Conservation (phyloP, 2,329 filamentous ascomycete species). For the Mycosphaerella sp. region DNA sequence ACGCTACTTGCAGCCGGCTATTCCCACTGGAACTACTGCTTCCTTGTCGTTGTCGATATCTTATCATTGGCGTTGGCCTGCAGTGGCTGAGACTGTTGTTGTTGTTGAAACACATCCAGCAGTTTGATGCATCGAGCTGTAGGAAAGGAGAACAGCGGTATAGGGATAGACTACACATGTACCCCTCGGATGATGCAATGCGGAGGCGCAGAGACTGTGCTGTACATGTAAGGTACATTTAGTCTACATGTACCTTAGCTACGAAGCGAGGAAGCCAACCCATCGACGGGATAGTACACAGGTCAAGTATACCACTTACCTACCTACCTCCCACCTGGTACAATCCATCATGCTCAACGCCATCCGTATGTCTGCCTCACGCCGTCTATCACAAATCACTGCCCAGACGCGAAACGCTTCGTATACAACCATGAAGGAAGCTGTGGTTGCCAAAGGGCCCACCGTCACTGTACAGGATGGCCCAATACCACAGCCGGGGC, state of each 20-base stretch:
- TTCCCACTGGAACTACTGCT: not conserved
- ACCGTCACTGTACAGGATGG: slow-evolving; percentile 37
- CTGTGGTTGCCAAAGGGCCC: slow-evolving; percentile 33
- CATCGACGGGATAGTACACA: not conserved
- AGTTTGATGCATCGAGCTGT: not conserved
- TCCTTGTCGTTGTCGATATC: not conserved
- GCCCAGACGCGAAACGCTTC: slow-evolving; percentile 18
- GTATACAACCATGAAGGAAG: slow-evolving; percentile 34
- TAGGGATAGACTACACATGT: not conserved
- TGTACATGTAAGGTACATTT: no score
- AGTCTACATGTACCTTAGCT: no score
- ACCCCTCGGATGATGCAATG: slow-evolving; percentile 1
- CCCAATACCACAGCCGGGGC: slow-evolving; percentile 38
- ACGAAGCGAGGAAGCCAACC: not conserved
- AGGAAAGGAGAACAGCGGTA: not conserved
- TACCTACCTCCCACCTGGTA: not conserved
- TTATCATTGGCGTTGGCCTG: not conserved
- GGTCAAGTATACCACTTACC: not conserved
- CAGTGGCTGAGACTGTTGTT: not conserved
- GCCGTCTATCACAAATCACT: slow-evolving; percentile 19
- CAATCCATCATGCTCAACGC: slow-evolving; percentile 13
- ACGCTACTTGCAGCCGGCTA: no score
- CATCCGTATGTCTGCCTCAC: slow-evolving; percentile 18
- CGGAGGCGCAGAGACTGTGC: not conserved
- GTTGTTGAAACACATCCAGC: not conserved